Conservation (phyloP, 345 rosid species). For the Physaria fendleri region DNA sequence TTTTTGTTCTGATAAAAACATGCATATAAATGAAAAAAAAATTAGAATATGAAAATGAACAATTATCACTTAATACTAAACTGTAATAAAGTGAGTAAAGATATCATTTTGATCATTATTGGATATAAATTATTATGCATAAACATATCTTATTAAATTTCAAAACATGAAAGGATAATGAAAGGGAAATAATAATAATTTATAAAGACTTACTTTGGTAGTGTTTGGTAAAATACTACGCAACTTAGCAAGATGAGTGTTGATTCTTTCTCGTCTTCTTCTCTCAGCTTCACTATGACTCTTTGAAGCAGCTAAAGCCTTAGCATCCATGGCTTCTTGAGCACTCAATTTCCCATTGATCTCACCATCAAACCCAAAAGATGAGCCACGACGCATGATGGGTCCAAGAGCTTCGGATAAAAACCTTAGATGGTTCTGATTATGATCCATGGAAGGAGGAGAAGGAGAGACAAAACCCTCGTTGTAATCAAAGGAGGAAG, state of each 20-base stretch:
- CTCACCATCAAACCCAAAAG: conserved; percentile 75
- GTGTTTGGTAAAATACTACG: conserved; percentile 93
- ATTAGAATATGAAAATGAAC: neutral
- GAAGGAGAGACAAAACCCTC: conserved; percentile 25
- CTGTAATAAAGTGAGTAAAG: neutral
- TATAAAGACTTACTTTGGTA: conserved; percentile 67
- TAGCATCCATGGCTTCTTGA: conserved; percentile 95
- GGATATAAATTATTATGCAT: neutral
- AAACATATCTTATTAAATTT: neutral
- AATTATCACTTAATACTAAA: neutral
- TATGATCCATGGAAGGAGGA: conserved; percentile 38
- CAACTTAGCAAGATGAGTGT: conserved; percentile 87
- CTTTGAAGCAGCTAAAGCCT: conserved; percentile 96
- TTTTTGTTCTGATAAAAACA: neutral
- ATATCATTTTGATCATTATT: neutral
- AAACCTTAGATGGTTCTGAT: conserved; percentile 60
- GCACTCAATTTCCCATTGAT: conserved; percentile 70
- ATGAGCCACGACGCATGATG: conserved; percentile 51
- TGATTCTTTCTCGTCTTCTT: conserved; percentile 91
- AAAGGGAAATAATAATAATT: neutral
- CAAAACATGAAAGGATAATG: neutral
- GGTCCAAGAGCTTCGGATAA: conserved; percentile 77
- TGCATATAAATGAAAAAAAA: neutral
- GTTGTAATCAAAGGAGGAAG: conserved; percentile 18
- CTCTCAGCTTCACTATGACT: conserved; percentile 98